Conservation (phyloP, 495 filamentous ascomycete species). For the Lentithecium fluviatile region DNA sequence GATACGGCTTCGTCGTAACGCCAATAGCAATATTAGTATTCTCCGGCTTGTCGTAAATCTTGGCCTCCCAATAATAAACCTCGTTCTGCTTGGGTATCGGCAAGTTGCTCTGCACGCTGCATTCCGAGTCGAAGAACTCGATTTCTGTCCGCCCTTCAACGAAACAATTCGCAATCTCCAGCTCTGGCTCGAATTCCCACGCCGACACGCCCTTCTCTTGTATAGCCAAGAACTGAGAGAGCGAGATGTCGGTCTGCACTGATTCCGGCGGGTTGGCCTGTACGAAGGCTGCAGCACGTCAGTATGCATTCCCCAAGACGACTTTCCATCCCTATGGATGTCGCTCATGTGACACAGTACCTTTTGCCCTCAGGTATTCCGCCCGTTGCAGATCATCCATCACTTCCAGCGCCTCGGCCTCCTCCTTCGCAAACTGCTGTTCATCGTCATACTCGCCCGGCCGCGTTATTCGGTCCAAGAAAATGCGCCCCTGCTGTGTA, state of each 20-base stretch:
- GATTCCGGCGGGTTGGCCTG: constrained; percentile 95
- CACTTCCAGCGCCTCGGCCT: constrained; percentile 87
- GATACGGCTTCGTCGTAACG: constrained; percentile 94
- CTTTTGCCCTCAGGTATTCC: constrained; percentile 94
- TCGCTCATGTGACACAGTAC: constrained; percentile 48
- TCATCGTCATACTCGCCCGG: constrained; percentile 98
- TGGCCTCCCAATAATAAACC: constrained; percentile 99
- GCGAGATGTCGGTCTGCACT: constrained; percentile 89
- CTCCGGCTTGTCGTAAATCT: constrained; percentile 96
- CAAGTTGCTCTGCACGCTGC: constrained; percentile 94
- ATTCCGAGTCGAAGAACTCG: constrained; percentile 97
- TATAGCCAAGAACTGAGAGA: constrained; percentile 96
- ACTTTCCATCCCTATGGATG: background rate
- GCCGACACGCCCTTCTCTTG: constrained; percentile 98
- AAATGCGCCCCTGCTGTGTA: constrained; percentile 82
- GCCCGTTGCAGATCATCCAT: constrained; percentile 92
- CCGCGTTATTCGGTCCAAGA: constrained; percentile 88
- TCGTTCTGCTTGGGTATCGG: constrained; percentile 98
- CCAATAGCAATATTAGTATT: constrained; percentile 80
- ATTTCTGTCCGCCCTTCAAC: constrained; percentile 95
- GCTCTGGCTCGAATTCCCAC: constrained; percentile 97
- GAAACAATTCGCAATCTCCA: constrained; percentile 98
- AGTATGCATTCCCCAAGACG: constrained; percentile 7
- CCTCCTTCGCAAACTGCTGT: constrained; percentile 84
- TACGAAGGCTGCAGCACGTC: constrained; percentile 69